Evolutionary conservation across 257 asterid genomes (phyloP), one percentile per base, ranked within the genome.

Genomic region (Solanum sparsipilum): DNA sequence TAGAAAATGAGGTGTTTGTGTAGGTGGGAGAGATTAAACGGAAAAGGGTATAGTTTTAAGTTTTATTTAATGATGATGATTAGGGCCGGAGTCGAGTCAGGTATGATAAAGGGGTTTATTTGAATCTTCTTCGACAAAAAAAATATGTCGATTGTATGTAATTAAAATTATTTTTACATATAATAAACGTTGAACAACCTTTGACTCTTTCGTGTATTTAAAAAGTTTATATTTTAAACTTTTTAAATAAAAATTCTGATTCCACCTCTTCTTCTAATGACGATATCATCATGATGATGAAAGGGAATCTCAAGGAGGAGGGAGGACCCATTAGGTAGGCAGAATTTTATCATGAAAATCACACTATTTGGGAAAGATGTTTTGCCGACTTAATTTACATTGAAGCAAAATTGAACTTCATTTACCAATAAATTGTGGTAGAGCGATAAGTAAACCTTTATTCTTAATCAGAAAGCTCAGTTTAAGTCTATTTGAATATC

Each of bases 141-240:
- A 11, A 5, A 0, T 25, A 25, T 2, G 15, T 0, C 0, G 0
- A 0, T 67, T 25, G 0, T 67, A 25, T 12, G 5, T 13, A 68
- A 6, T 68, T 27, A 13, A n/a, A 23, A 25, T 5, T 25, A 5
- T 27, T 6, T 13, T 13, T n/a, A 63, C 1, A 5, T n/a, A n/a
- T 10, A n/a, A 0, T 65, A 65, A 11, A 11, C 0, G 1, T 65
- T 5, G 16, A 11, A 65, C 0, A n/a, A 11, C 3, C 0, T 70
- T 13, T 29, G 1, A 1, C 6, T 6, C 18, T 3, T 27, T 13
- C 0, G 0, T 15, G 3, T 15, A 29, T 70, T 3, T 15, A 56
- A 56, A 56, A 16, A 56, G 0, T 0, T 1, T 13, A 29, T 13
- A 13, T 70, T 70, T 25, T 6, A 2, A 70, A 29, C 0, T 31